phyloP scores from a whole-genome alignment of 148 eudicot species.

The Gaultheria prostrata region DNA sequence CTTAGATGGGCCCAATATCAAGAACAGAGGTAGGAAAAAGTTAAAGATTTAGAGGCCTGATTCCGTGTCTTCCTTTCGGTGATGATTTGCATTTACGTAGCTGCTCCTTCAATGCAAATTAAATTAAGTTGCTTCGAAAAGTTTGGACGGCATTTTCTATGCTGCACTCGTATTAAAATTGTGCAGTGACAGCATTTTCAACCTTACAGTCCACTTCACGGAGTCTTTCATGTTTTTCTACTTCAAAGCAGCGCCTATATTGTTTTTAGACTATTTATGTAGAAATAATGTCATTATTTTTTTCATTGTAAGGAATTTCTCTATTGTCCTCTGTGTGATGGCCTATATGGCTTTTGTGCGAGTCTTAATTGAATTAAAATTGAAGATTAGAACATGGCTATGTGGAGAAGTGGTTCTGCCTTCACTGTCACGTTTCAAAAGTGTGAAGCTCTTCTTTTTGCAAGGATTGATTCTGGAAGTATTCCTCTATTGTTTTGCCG shows the following conservation, averaged over 20 bases:
- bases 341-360: neutral
- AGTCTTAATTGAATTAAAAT: neutral
- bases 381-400: neutral
- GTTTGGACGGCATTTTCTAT: neutral
- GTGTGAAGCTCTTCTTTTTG: neutral
- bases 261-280: neutral
- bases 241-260: neutral
- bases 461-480: neutral
- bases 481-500: neutral
- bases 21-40: neutral
- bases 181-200: neutral
- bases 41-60: neutral
- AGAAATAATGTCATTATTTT: neutral
- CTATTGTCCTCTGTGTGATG: neutral
- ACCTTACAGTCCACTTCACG: neutral
- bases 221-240: neutral
- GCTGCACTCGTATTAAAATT: neutral
- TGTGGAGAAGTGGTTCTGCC: neutral
- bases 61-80: neutral
- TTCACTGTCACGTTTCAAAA: neutral
- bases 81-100: neutral
- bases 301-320: neutral
- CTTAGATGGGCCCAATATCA: neutral
- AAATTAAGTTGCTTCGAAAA: neutral
- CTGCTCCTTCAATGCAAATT: neutral